Evolutionary conservation across 345 rosid species (phyloP).

Genomic region (Citrus mangshanensis): DNA sequence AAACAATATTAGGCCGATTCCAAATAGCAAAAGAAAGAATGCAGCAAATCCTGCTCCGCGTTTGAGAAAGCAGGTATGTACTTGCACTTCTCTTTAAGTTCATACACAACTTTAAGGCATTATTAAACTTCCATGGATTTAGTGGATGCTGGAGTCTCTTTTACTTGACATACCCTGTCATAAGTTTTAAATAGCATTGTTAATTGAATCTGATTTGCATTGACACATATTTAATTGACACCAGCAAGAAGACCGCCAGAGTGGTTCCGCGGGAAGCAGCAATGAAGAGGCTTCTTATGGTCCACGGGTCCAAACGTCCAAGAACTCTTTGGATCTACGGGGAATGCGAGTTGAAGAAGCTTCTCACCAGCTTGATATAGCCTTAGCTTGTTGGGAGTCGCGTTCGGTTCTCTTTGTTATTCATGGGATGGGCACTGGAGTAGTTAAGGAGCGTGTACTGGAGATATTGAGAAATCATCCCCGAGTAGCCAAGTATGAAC

Average conservation of each 20-base stretch:
- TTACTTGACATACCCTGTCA: neutral
- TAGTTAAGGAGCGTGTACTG: slow-evolving; percentile 60
- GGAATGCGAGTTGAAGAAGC: slow-evolving; percentile 88
- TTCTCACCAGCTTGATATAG: slow-evolving; percentile 57
- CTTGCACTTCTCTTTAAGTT: neutral
- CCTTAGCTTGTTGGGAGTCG: slow-evolving; percentile 45
- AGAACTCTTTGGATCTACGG: slow-evolving; percentile 78
- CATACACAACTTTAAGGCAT: neutral
- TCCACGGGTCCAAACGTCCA: slow-evolving; percentile 58
- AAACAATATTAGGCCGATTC: slow-evolving; percentile 45
- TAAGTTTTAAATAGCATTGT: neutral
- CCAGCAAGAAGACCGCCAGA: slow-evolving; percentile 31
- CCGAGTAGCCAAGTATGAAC: slow-evolving; percentile 60
- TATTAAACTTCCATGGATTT: neutral
- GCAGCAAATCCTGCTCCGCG: slow-evolving; percentile 27
- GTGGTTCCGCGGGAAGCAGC: slow-evolving; percentile 13
- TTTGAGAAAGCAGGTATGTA: slow-evolving; percentile 51
- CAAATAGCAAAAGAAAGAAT: slow-evolving; percentile 22
- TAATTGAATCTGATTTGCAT: slow-evolving; percentile 4
- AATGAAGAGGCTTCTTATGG: slow-evolving; percentile 35
- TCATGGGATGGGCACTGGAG: slow-evolving; percentile 86
- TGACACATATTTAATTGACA: slow-evolving; percentile 24
- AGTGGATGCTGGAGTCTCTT: neutral
- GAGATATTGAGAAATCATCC: slow-evolving; percentile 56
- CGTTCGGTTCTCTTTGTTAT: slow-evolving; percentile 59